Conservation (phyloP, 2,329 filamentous ascomycete genomes). For the Colletotrichum scovillei region DNA sequence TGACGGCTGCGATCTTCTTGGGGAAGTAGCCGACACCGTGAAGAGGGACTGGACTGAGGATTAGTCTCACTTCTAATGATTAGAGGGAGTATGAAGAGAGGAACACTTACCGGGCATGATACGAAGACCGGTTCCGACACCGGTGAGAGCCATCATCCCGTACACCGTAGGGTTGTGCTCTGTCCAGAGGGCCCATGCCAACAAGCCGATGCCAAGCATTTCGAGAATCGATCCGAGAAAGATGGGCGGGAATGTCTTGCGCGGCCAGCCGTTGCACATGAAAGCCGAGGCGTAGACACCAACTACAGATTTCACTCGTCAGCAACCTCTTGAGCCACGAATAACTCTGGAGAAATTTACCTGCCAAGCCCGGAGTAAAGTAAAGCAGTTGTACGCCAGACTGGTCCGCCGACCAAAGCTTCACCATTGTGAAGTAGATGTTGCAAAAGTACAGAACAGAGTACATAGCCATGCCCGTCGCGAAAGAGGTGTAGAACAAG, state of each 20-base stretch:
- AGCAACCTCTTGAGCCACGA: neutral
- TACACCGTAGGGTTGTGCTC: constrained; percentile 64
- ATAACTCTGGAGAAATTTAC: too few species aligned
- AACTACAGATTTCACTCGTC: constrained; percentile 39
- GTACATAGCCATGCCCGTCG: constrained; percentile 66
- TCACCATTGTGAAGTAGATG: constrained; percentile 74
- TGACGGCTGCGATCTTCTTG: constrained; percentile 65
- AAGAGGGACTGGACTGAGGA: constrained; percentile 54
- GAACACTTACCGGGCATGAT: constrained; percentile 64
- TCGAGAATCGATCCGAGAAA: constrained; percentile 67
- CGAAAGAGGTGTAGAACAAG: constrained; percentile 72
- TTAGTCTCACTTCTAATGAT: neutral
- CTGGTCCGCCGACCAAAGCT: constrained; percentile 51
- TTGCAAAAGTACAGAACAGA: constrained; percentile 74
- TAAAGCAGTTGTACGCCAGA: constrained; percentile 70
- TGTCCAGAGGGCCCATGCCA: constrained; percentile 66
- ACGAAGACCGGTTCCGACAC: constrained; percentile 71
- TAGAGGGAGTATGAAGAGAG: neutral
- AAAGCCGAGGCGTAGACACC: constrained; percentile 70
- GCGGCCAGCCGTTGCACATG: constrained; percentile 69
- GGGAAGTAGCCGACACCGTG: constrained; percentile 74
- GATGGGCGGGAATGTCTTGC: constrained; percentile 70
- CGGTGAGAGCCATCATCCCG: constrained; percentile 74
- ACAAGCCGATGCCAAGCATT: constrained; percentile 66
- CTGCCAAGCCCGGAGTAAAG: constrained; percentile 71